Percentiles rank a stretch among this genome's conserved stretches.
phyloP scores from a whole-genome alignment of 225 moss, liverwort and hornwort species.

The Pleurozium schreberi region DNA sequence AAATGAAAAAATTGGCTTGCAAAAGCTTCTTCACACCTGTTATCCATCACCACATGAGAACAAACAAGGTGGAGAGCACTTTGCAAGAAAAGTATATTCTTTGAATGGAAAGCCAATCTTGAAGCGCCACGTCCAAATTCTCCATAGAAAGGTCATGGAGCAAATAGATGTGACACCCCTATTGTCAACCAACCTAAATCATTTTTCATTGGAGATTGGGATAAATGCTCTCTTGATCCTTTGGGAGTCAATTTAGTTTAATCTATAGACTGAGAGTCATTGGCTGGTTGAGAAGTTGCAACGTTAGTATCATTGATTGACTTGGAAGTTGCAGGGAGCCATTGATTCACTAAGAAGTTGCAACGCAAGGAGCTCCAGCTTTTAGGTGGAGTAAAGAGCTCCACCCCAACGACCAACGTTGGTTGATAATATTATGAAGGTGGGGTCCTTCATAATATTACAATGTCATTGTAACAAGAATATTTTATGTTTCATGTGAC shows the following conservation, averaged over 20 bases:
- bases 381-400: accelerated
- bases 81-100: no score
- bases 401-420: no score
- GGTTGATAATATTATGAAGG: background rate
- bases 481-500: no score
- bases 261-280: background rate
- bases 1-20: no score
- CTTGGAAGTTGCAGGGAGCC: background rate
- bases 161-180: no score
- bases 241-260: background rate
- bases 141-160: no score
- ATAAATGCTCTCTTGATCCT: accelerated
- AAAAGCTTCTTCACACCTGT: no score
- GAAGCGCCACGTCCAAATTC: no score
- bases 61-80: no score
- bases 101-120: no score
- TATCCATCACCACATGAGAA: no score
- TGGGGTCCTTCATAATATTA: accelerated
- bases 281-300: background rate
- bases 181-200: background rate
- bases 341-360: background rate
- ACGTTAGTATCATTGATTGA: background rate
- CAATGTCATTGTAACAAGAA: background rate
- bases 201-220: background rate
- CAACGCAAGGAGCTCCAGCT: accelerated